A percentile compares a stretch with the other conserved stretches of the same genome.
These are phyloP conservation scores for Lecanicillium sp. DNA, from an alignment of 2,329 filamentous ascomycete genomes.

Conservation along the genomic window DNA sequence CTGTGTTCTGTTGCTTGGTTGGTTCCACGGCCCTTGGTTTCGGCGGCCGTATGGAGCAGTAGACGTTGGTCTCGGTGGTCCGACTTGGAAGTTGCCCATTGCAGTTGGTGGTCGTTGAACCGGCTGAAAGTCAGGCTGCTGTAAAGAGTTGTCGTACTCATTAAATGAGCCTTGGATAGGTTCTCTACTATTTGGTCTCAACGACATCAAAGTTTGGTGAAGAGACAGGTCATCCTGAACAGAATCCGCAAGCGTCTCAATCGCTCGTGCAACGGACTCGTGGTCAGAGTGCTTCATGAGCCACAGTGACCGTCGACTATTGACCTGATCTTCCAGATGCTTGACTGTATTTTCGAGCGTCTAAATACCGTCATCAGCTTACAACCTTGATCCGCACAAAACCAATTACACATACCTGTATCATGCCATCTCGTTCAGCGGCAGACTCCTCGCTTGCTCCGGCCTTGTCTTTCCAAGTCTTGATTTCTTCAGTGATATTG, in stretches of 20 bases:
- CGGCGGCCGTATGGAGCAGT: conserved; percentile 2
- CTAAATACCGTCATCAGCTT: conserved; percentile 12
- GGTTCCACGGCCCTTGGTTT: neutral
- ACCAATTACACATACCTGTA: conserved; percentile 18
- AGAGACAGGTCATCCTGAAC: conserved; percentile 18
- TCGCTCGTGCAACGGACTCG: conserved; percentile 20
- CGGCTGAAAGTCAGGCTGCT: too few relatives aligned
- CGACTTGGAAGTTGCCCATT: neutral
- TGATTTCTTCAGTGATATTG: conserved; percentile 19
- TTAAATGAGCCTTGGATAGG: neutral
- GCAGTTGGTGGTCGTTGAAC: too few relatives aligned
- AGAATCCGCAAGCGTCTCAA: conserved; percentile 22
- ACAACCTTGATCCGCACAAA: neutral
- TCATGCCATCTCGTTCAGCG: conserved; percentile 17
- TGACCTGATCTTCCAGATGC: conserved; percentile 27
- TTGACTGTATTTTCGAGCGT: conserved; percentile 23
- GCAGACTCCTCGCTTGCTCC: conserved; percentile 11
- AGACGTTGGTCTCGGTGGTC: neutral
- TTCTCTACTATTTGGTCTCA: conserved; percentile 13
- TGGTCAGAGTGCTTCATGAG: conserved; percentile 24
- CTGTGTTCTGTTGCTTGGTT: too few relatives aligned
- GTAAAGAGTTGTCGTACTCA: neutral
- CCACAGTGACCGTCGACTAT: conserved; percentile 26
- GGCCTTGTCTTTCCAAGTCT: conserved; percentile 19
- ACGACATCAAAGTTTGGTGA: conserved; percentile 19